phyloP scores from a whole-genome alignment of 129 eudicot species.

The Flaveria robusta region DNA sequence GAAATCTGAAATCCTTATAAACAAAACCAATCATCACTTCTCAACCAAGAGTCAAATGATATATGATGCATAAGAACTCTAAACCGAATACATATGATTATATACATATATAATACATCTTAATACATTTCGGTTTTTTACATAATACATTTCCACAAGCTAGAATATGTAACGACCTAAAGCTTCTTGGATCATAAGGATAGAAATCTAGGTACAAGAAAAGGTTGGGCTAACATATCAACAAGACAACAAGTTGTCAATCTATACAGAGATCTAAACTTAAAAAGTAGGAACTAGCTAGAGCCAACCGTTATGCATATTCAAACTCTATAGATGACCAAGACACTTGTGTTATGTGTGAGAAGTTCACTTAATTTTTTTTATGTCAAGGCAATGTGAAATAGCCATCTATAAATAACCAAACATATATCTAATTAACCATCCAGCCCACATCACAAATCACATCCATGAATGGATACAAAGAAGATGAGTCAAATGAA shows the following conservation, averaged over 20 bases:
- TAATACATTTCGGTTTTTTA: not conserved
- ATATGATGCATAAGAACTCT: not conserved
- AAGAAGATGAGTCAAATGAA: too few relatives aligned
- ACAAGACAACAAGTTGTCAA: too few relatives aligned
- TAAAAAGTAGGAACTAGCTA: not conserved
- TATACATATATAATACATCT: too few relatives aligned
- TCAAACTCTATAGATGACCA: not conserved
- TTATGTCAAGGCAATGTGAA: too few relatives aligned
- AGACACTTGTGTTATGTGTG: too few relatives aligned
- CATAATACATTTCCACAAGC: not conserved
- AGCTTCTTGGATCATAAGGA: not conserved
- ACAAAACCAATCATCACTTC: slow-evolving; percentile 13
- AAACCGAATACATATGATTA: too few relatives aligned
- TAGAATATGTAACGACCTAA: not conserved
- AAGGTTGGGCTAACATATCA: not conserved
- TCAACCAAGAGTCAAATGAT: not conserved
- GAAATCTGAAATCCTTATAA: slow-evolving; percentile 17
- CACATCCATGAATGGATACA: too few relatives aligned
- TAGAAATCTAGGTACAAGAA: not conserved
- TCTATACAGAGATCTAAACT: not conserved
- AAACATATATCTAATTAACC: too few relatives aligned
- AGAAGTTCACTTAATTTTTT: too few relatives aligned
- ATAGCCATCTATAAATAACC: too few relatives aligned
- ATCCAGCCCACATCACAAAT: too few relatives aligned
- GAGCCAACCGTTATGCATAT: not conserved